These are phyloP conservation scores for Domatiomyces catenatus DNA, from an alignment of 2,329 filamentous ascomycete species.

Conservation along the genomic window DNA sequence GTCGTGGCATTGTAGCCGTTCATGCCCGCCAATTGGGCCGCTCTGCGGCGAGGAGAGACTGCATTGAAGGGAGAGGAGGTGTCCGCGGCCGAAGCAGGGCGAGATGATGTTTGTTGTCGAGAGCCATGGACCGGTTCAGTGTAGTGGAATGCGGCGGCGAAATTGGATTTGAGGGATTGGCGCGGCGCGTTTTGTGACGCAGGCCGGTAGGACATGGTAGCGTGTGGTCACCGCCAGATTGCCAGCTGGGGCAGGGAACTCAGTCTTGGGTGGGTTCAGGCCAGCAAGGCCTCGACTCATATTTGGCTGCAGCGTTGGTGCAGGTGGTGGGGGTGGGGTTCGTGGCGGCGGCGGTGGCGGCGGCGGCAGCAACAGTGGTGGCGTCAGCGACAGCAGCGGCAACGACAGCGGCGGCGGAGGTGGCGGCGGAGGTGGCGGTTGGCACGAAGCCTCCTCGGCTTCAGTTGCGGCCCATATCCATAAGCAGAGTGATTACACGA, in stretches of 20 bases:
- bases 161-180: constrained; percentile 10
- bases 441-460: neutral
- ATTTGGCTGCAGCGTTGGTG: neutral
- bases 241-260: neutral
- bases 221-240: neutral
- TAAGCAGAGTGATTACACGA: neutral
- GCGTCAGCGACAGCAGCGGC: neutral
- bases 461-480: neutral
- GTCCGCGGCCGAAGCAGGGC: constrained; percentile 3
- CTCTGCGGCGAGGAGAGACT: constrained; percentile 15
- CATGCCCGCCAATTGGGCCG: constrained; percentile 25
- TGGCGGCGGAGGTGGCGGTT: neutral
- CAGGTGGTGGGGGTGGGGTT: neutral
- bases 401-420: too few species aligned
- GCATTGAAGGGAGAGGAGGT: constrained; percentile 9
- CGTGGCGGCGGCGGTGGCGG: neutral
- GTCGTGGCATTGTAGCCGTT: constrained; percentile 35
- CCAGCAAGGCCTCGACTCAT: neutral
- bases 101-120: constrained; percentile 4
- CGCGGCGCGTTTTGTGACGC: neutral
- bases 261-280: neutral
- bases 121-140: constrained; percentile 19
- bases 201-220: neutral
- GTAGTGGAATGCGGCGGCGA: constrained; percentile 29
- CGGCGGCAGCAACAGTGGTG: too few species aligned